Evolutionary conservation across 1,139 yeast species (phyloP), one percentile per base, ranked within the genome.

Genomic region (Taiozyma sp.): DNA sequence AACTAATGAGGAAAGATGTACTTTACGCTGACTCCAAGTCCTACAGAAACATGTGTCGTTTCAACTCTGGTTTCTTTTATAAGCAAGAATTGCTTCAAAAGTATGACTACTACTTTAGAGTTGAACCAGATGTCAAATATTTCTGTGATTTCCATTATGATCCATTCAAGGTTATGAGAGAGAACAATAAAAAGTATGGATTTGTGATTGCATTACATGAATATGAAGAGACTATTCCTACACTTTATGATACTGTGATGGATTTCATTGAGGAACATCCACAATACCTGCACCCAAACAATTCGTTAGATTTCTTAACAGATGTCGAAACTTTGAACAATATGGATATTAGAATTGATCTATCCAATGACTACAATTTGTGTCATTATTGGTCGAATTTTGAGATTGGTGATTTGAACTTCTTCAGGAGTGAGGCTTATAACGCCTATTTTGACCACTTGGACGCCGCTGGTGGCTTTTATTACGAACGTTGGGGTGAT

Each of bases 331-430:
- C 46, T 3, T 64, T 60, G 46, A 54, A 59, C 44, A 60, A 52
- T 48, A 59, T 45, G 46, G 51, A 51, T 23, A 49, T 58, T 5
- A 55, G 57, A 47, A 62, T 56, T 48, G 70, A 62, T 57, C 68
- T 81, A 2, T 67, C 74, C n/a, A 69, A 78, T 2, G 74, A 76
- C n/a, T 92, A 90, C 69, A 93, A 93, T 64, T 65, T 89, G 54
- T 93, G 98, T 64, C 98, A 92, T 68, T 92, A 91, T 66, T 92
- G 98, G 98, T 85, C 96, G 28, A 92, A 92, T 67, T 91, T 92
- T 65, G 98, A 92, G 67, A 85, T 91, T 56, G 97, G 84, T 0
- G 83, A 83, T 65, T 74, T 92, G 57, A 79, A 88, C 61, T 89
- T 91, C 67, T 91, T 86, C 71, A 73, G 97, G 54, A 78, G 91